phyloP scores from a whole-genome alignment of 371 early-diverging fungal genomes.

The Chytridiales sp. region DNA sequence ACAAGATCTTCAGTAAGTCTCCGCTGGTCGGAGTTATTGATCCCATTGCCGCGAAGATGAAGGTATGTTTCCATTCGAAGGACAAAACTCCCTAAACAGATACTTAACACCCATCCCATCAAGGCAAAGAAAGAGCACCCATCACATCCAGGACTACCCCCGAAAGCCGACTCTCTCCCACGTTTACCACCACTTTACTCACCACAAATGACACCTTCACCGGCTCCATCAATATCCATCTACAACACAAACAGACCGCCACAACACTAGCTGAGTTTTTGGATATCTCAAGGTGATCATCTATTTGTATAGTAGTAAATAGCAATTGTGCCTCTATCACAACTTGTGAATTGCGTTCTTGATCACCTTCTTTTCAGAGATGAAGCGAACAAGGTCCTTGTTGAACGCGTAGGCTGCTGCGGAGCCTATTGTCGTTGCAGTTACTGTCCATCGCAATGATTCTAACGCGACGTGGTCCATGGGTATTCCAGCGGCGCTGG shows the following conservation, averaged over 20 bases:
- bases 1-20: constrained; percentile 53
- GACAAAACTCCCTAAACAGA: not conserved
- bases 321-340: too few species aligned
- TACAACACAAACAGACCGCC: not conserved
- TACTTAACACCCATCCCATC: too few species aligned
- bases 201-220: constrained; percentile 19
- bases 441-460: constrained; percentile 33
- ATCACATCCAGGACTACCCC: too few species aligned
- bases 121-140: constrained; percentile 2
- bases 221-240: constrained; percentile 6
- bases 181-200: constrained; percentile 15
- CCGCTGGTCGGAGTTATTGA: constrained; percentile 44
- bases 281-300: too few species aligned
- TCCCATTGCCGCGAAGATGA: constrained; percentile 9
- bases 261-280: constrained; percentile 1
- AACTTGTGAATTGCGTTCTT: too few species aligned
- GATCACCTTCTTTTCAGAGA: too few species aligned
- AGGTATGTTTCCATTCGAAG: not conserved
- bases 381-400: not conserved
- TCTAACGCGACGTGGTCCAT: constrained; percentile 44
- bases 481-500: constrained; percentile 63
- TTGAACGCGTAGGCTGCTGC: constrained; percentile 12
- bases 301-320: too few species aligned
- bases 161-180: too few species aligned
- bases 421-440: constrained; percentile 22